Evolutionary conservation across 2,329 filamentous ascomycete genomes (phyloP).

Genomic region (Bisporella sp.): DNA sequence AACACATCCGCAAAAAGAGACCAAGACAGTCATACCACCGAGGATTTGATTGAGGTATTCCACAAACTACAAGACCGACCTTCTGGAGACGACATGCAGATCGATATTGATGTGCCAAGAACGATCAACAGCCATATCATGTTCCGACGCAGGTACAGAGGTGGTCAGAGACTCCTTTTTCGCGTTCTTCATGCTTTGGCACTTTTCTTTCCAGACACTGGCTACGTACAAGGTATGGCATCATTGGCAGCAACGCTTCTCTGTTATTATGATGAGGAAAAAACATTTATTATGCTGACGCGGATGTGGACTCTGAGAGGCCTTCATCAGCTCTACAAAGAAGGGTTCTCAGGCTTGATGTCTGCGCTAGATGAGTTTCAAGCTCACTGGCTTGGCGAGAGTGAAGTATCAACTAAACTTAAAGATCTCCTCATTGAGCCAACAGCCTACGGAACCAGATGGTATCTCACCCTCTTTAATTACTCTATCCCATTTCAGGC

Average conservation of each 20-base stretch:
- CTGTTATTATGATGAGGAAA: constrained; percentile 95
- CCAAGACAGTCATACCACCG: constrained; percentile 55
- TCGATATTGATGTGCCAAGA: constrained; percentile 91
- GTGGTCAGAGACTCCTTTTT: constrained; percentile 87
- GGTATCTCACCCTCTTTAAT: constrained; percentile 98
- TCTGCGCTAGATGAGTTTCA: constrained; percentile 80
- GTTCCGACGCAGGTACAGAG: constrained; percentile 87
- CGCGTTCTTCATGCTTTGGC: constrained; percentile 87
- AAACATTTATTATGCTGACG: constrained; percentile 93
- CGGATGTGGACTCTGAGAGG: constrained; percentile 86
- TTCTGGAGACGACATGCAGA: constrained; percentile 90
- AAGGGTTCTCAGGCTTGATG: constrained; percentile 83
- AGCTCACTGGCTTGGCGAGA: constrained; percentile 69
- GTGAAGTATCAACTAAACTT: constrained; percentile 73
- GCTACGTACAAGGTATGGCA: constrained; percentile 98
- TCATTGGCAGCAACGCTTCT: constrained; percentile 85
- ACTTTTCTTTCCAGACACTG: constrained; percentile 82
- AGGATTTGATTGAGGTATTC: constrained; percentile 65
- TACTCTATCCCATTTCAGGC: constrained; percentile 91
- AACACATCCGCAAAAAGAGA: constrained; percentile 64
- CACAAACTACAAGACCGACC: constrained; percentile 64
- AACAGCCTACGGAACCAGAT: constrained; percentile 91
- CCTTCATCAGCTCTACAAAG: constrained; percentile 74
- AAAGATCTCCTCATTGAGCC: constrained; percentile 72
- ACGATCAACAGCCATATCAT: constrained; percentile 96